Evolutionary conservation across 371 early-diverging fungal species (phyloP).

Genomic region (Lichtheimia hyalospora): DNA sequence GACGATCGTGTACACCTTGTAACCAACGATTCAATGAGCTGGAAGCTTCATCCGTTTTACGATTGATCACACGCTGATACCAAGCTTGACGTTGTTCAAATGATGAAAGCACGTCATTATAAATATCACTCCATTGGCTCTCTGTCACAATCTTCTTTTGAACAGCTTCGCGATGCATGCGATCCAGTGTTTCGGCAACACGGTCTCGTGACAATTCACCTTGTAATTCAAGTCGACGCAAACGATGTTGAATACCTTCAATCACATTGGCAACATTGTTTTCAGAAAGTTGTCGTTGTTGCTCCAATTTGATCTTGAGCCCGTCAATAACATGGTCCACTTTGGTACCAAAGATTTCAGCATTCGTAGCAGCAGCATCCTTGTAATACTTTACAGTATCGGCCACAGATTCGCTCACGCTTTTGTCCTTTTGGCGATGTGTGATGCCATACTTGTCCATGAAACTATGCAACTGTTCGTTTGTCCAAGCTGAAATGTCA

Average conservation of each 20-base stretch:
- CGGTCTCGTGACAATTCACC: slow-evolving; percentile 41
- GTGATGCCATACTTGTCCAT: slow-evolving; percentile 39
- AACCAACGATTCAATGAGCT: slow-evolving; percentile 35
- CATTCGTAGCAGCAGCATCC: slow-evolving; percentile 31
- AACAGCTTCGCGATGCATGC: slow-evolving; percentile 22
- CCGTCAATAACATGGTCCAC: slow-evolving; percentile 31
- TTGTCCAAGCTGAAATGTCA: slow-evolving; percentile 33
- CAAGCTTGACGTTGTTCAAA: slow-evolving; percentile 26
- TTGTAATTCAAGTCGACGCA: slow-evolving; percentile 39
- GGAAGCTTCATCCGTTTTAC: slow-evolving; percentile 14
- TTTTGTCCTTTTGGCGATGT: slow-evolving; percentile 24
- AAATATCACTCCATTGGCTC: slow-evolving; percentile 37
- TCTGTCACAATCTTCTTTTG: slow-evolving; percentile 39
- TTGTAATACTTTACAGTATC: slow-evolving; percentile 37
- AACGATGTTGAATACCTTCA: slow-evolving; percentile 27
- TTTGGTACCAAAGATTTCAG: slow-evolving; percentile 29
- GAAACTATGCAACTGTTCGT: slow-evolving; percentile 25
- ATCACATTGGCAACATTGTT: slow-evolving; percentile 21
- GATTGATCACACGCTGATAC: slow-evolving; percentile 34
- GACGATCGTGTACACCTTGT: slow-evolving; percentile 21
- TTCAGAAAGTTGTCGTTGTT: slow-evolving; percentile 26
- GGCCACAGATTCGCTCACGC: slow-evolving; percentile 5
- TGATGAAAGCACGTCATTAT: slow-evolving; percentile 26
- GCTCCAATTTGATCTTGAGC: slow-evolving; percentile 31
- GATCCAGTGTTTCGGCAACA: slow-evolving; percentile 31